Base-by-base conservation (phyloP, 75 land plant genomes). In the Pinus taeda region DNA sequence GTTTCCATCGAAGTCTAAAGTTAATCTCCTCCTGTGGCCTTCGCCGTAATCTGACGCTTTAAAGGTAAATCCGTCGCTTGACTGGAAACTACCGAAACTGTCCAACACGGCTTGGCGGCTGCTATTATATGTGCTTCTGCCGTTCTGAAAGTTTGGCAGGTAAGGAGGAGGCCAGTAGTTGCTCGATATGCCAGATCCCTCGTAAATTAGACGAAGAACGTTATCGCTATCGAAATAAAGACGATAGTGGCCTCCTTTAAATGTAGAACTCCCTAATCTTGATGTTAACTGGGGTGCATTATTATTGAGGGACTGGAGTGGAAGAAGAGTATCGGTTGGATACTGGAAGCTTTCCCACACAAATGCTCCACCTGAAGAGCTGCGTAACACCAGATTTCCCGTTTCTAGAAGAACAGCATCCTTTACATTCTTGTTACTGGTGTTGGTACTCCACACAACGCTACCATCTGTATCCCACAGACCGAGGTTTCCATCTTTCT, bases 1-100 rank as follows among this genome's bases (percentile, higher is more conserved):
- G 66, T 85, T 85, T 15, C 92, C 92, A 73, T 90, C 90, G 36
- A 77, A 71, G 66, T 85, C 92, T 69, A 90, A 3, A 1, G 81
- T 88, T 4, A 88, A 21, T 56, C 86, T 73, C 60, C 90, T 81
- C 36, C 73, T 77, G 33, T 76, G 37, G 57, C 81, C 81, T 6
- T 57, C 56, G 30, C 87, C 84, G 57, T 29, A 33, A 57, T 90
- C 92, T 17, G 85, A 78, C 6, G 90, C 83, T 22, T 61, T 75
- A 53, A 83, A 78, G 21, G 45, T 15, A 55, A 83, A 45, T 3
- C 39, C 2, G 60, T 88, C 90, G 62, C 85, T 88, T 3, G 90
- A 83, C 1, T 0, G 18, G 66, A 85, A 85, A 21, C 73, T 30
- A 3, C 90, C 87, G 45, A 60, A 24, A 0, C 77, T 81, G 72